Evolutionary conservation across 208 protist species (phyloP).

Genomic region (Trichomonas tenax): DNA sequence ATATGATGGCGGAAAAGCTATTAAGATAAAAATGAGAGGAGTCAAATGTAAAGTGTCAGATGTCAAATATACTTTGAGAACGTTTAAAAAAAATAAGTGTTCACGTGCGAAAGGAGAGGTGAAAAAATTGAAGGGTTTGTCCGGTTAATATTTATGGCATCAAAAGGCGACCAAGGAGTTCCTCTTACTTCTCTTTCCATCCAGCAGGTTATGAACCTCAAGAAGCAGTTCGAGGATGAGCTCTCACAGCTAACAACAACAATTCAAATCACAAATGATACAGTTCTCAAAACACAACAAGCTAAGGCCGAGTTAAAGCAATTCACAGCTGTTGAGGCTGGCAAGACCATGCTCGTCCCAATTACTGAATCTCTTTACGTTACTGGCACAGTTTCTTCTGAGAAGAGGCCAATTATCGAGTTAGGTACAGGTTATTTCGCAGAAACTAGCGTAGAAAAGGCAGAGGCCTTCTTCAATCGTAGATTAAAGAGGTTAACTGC

Average conservation of each 20-base stretch:
- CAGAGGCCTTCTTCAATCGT: neutral
- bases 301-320: neutral
- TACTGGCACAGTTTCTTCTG: neutral
- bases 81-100: too few relatives aligned
- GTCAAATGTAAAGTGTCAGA: too few relatives aligned
- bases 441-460: neutral
- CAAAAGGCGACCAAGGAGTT: neutral
- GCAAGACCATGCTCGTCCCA: neutral
- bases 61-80: too few relatives aligned
- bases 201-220: neutral
- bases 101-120: too few relatives aligned
- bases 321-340: neutral
- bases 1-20: too few relatives aligned
- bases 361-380: constrained; percentile 2
- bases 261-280: neutral
- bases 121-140: too few relatives aligned
- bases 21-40: too few relatives aligned
- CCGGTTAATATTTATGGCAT: neutral
- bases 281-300: neutral
- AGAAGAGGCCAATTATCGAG: neutral
- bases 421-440: neutral
- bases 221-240: neutral
- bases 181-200: neutral
- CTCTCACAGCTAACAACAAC: neutral
- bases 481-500: neutral